Percentiles rank a stretch among this genome's conserved stretches.
These are phyloP conservation scores for Scytalidium sp. DNA, from an alignment of 2,329 filamentous ascomycete genomes.

Conservation along the genomic window DNA sequence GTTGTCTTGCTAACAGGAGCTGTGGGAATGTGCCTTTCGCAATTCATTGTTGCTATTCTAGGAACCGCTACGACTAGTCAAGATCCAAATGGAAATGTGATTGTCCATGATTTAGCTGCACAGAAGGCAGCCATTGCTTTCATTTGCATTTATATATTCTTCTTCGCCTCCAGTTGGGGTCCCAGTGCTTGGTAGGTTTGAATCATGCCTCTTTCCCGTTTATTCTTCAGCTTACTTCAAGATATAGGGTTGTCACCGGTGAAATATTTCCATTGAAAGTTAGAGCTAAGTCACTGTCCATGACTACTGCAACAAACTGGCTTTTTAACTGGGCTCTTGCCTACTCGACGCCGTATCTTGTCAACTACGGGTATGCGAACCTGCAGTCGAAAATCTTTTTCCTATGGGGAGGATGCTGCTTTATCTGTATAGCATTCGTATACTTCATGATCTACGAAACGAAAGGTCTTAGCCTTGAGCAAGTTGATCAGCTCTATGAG, in stretches of 20 bases:
- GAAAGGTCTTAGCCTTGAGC: constrained; percentile 77
- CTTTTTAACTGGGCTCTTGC: constrained; percentile 76
- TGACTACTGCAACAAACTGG: constrained; percentile 70
- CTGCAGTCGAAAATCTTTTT: constrained; percentile 76
- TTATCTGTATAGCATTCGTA: constrained; percentile 70
- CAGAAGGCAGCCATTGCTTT: constrained; percentile 59
- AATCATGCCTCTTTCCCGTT: no score
- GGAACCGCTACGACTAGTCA: constrained; percentile 56
- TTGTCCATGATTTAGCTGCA: constrained; percentile 47
- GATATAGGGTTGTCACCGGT: constrained; percentile 57
- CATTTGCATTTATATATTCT: constrained; percentile 71
- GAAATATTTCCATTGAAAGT: constrained; percentile 63
- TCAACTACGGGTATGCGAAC: constrained; percentile 72
- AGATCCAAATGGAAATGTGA: constrained; percentile 42
- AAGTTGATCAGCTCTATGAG: constrained; percentile 76
- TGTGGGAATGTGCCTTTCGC: constrained; percentile 60
- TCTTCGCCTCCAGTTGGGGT: constrained; percentile 73
- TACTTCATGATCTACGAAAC: constrained; percentile 83
- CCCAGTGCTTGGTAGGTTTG: constrained; percentile 45
- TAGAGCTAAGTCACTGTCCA: constrained; percentile 62
- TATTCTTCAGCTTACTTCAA: no score
- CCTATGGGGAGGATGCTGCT: constrained; percentile 71
- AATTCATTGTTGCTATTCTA: constrained; percentile 57
- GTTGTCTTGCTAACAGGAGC: constrained; percentile 62
- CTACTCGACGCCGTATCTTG: constrained; percentile 77